phyloP scores from a whole-genome alignment of 768 basidiomycete genomes.

The Trametes sanguinea region DNA sequence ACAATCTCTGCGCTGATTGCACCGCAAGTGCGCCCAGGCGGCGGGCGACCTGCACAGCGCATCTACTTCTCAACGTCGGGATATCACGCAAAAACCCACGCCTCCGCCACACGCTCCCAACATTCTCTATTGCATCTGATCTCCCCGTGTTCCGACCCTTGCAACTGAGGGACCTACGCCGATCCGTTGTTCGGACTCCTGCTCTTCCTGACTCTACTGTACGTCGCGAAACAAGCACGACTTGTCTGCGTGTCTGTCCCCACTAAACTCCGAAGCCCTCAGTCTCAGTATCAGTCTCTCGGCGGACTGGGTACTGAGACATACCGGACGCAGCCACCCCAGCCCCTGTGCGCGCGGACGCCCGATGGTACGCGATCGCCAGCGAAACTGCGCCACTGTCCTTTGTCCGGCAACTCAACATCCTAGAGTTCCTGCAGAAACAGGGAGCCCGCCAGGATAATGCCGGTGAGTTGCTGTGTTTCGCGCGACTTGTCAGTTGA shows the following conservation, averaged over 20 bases:
- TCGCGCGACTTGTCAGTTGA: neutral
- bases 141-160: neutral
- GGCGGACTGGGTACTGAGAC: neutral
- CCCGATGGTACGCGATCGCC: neutral
- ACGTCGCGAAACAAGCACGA: neutral
- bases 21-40: neutral
- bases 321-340: neutral
- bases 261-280: neutral
- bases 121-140: neutral
- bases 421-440: neutral
- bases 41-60: neutral
- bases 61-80: neutral
- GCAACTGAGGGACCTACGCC: neutral
- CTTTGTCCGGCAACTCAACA: slow-evolving; percentile 7
- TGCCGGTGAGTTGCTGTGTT: neutral
- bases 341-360: neutral
- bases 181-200: slow-evolving; percentile 7
- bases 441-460: neutral
- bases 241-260: too few species aligned
- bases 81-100: neutral
- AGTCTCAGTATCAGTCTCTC: neutral
- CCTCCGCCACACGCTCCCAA: neutral
- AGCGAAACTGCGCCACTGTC: neutral
- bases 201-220: neutral
- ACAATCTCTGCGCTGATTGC: neutral